Base-by-base conservation (phyloP, 2,329 filamentous ascomycete species). In the Fusarium pseudoanthophilum region DNA sequence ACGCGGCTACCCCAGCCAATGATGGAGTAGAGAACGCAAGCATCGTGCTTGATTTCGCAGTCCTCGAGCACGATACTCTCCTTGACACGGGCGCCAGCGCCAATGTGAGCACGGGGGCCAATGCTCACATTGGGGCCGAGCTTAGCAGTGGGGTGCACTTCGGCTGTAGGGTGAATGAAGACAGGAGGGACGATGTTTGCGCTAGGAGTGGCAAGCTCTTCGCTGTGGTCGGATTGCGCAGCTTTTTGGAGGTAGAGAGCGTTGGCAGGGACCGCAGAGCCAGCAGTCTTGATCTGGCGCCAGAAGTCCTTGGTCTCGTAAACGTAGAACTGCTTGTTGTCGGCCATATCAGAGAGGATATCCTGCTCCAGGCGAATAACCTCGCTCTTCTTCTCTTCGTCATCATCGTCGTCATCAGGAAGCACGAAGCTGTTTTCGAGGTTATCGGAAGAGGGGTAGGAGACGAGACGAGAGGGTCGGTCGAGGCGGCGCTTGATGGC, bases 251-350 rank as follows among this genome's bases (percentile, higher is more conserved):
- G 90, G 85, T 99, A 99, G 39, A 99, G 89, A 20, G 96, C 96
- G 80, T 98, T 98, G 72, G 96, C 96, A 21, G 96, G 96, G 34
- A 99, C 95, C 56, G 96, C 96, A 11, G 95, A 98, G 68, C 96
- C 96, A 68, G 96, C 96, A 4, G 96, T 98, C 90, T 99, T 99
- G 89, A 99, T 98, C 87, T 99, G 96, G 78, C 96, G 94, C 96
- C 96, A 99, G 84, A 99, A 99, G 83, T 98, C 96, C 86, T 97
- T 97, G 75, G 95, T 98, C 87, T 99, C 96, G 83, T 97, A 93
- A 37, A 98, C 96, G 84, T 95, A 98, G 87, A 99, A 99, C 83
- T 96, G 94, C 85, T 97, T 96, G 89, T 91, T 97, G 84, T 98
- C 96, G 70, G 96, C 95, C 79, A 98, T 91, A 80, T 98, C 95